Conservation (phyloP, 164 flowering plant species). For the Brasenia schreberi region DNA sequence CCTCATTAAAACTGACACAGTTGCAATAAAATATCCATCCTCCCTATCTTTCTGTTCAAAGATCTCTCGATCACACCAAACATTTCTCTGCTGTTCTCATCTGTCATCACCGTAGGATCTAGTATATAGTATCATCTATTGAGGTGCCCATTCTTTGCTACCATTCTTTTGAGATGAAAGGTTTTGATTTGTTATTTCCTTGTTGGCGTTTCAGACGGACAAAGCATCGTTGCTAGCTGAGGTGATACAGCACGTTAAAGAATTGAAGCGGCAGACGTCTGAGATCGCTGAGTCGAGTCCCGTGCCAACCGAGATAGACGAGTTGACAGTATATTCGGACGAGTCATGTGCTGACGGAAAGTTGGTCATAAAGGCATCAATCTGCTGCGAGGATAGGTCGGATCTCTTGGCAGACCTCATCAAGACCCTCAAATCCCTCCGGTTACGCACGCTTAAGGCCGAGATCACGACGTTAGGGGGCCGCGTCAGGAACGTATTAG, state of each 20-base stretch:
- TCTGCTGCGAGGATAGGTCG: conserved; percentile 88
- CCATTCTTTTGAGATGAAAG: not conserved
- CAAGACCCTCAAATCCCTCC: conserved; percentile 66
- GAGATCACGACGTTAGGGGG: conserved; percentile 92
- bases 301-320: conserved; percentile 77
- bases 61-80: too few species aligned
- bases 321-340: conserved; percentile 52
- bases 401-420: conserved; percentile 84
- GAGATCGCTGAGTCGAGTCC: conserved; percentile 62
- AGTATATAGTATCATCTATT: too few species aligned
- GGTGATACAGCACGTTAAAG: conserved; percentile 93
- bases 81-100: too few species aligned
- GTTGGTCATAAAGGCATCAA: conserved; percentile 66
- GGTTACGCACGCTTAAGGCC: conserved; percentile 68
- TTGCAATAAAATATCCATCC: not conserved
- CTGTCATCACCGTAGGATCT: too few species aligned
- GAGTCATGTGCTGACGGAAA: conserved; percentile 51
- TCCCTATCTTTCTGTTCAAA: not conserved
- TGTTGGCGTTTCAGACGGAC: conserved; percentile 49
- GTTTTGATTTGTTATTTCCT: not conserved
- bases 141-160: not conserved
- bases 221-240: conserved; percentile 98
- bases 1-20: not conserved
- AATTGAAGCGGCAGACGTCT: conserved; percentile 79
- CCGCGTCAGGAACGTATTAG: conserved; percentile 68